A percentile compares a stretch with the other conserved stretches of the same genome.
phyloP scores from a whole-genome alignment of 805 yeast genomes.

The Cyberlindnera xishuangbannaensis region DNA sequence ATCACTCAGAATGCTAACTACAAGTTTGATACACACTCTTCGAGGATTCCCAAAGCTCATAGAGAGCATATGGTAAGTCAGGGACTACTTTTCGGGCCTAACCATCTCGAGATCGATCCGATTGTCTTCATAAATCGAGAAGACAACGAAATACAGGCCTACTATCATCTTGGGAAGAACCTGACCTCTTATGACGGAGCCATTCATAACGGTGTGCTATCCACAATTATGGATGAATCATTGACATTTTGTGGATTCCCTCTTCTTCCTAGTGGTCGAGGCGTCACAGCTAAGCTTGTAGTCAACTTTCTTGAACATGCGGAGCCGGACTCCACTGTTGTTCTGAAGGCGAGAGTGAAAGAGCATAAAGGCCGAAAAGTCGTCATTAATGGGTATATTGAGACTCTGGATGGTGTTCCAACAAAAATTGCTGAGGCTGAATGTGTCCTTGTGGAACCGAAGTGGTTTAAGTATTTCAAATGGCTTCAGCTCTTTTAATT shows the following conservation, averaged over 20 bases:
- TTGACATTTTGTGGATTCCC: constrained; percentile 84
- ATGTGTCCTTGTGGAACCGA: constrained; percentile 79
- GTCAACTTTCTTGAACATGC: constrained; percentile 50
- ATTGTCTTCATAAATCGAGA: constrained; percentile 48
- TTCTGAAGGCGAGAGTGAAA: constrained; percentile 60
- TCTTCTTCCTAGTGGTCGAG: constrained; percentile 68
- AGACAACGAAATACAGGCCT: constrained; percentile 51
- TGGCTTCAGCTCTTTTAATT: constrained; percentile 42
- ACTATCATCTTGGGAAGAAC: constrained; percentile 65
- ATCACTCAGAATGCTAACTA: constrained; percentile 23
- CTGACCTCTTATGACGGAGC: constrained; percentile 65
- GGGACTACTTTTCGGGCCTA: constrained; percentile 65
- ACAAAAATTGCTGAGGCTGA: constrained; percentile 51
- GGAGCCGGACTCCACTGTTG: constrained; percentile 54
- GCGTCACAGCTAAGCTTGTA: constrained; percentile 79
- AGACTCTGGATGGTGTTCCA: constrained; percentile 40
- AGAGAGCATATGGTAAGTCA: constrained; percentile 59
- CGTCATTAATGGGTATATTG: constrained; percentile 61
- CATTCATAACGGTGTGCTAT: constrained; percentile 75
- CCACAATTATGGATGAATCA: constrained; percentile 80
- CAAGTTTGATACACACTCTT: constrained; percentile 30
- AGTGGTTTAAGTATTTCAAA: constrained; percentile 70
- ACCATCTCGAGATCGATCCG: constrained; percentile 72
- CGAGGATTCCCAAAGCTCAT: constrained; percentile 53
- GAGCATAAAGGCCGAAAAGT: constrained; percentile 77